Base-by-base conservation (phyloP, 345 rosid species). In the Hibiscus mutabilis region DNA sequence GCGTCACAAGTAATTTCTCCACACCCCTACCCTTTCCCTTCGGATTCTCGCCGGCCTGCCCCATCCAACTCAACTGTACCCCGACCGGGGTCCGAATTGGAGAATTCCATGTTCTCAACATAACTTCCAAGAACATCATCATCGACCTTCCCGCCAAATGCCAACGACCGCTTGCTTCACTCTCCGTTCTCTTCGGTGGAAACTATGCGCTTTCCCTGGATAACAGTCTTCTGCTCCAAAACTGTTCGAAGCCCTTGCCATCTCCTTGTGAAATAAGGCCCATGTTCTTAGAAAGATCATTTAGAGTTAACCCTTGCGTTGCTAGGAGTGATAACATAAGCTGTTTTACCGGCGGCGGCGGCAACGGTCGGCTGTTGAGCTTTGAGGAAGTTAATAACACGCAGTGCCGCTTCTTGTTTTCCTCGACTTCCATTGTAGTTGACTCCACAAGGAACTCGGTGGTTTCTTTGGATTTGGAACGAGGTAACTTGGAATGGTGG, bases 401-500 rank as follows among this genome's bases (percentile, higher is more conserved):
- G 9, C 3, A 9, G 15, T 95, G 99, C 59, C 11, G 29, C 18
- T 67, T 25, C 37, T n/a, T 89, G 73, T 83, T 80, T 70, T 85
- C 99, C 0, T 82, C 99, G 2, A 27, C 92, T 46, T 80, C 86
- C 15, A 40, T 83, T 3, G 82, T 75, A 69, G 66, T 84, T 8
- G 73, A 53, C 2, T 8, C 53, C 31, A 71, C 53, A 44, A 71
- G 7, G 33, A 51, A 2, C 52, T 37, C 72, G 1, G 79, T 64
- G 8, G 69, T 76, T 7, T 82, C 81, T 21, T 37, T 92, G 42
- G 86, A 87, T 84, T 79, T 87, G 66, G 85, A 80, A 74, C 75
- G 79, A 60, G 68, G 85, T 31, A 77, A 79, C 78, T 69, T 95
- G 71, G 84, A 73, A n/a, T 95, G 97, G 99, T 88, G 99, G 97